A percentile compares a stretch with the other conserved stretches of the same genome.
Evolutionary conservation across 1,284 basidiomycete genomes (phyloP).

Genomic region (Boletus semigastroideus): DNA sequence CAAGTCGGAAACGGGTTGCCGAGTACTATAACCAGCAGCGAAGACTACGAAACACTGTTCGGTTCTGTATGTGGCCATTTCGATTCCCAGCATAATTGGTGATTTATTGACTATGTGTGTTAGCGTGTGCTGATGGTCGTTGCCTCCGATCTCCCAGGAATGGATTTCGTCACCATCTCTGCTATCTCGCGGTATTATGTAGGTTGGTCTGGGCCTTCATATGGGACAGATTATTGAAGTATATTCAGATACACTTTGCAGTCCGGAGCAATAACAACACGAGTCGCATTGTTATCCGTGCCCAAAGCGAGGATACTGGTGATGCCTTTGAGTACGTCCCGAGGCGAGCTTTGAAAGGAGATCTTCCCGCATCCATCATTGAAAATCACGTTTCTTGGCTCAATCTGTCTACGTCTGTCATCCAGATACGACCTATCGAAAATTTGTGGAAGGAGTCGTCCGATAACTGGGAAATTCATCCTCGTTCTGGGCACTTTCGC

Average conservation of each 20-base stretch:
- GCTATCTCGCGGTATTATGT: neutral
- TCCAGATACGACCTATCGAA: neutral
- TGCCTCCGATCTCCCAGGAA: neutral
- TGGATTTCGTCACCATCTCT: neutral
- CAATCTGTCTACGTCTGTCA: neutral
- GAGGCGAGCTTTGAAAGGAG: neutral
- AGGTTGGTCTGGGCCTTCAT: neutral
- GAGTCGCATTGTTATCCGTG: neutral
- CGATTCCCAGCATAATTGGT: too few species aligned
- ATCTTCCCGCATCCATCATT: neutral
- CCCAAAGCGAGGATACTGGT: neutral
- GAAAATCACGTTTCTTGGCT: neutral
- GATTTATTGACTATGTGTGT: neutral
- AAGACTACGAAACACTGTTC: neutral
- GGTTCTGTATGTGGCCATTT: neutral
- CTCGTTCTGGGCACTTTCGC: neutral
- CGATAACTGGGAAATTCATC: neutral
- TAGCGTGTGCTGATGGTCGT: neutral
- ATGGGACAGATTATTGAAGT: neutral
- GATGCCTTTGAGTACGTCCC: neutral
- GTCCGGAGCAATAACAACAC: neutral
- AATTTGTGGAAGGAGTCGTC: neutral
- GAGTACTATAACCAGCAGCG: neutral
- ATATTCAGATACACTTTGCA: neutral
- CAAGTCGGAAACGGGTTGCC: neutral